Base-by-base conservation (phyloP, 495 filamentous ascomycete genomes). In the Usnea hakonensis region DNA sequence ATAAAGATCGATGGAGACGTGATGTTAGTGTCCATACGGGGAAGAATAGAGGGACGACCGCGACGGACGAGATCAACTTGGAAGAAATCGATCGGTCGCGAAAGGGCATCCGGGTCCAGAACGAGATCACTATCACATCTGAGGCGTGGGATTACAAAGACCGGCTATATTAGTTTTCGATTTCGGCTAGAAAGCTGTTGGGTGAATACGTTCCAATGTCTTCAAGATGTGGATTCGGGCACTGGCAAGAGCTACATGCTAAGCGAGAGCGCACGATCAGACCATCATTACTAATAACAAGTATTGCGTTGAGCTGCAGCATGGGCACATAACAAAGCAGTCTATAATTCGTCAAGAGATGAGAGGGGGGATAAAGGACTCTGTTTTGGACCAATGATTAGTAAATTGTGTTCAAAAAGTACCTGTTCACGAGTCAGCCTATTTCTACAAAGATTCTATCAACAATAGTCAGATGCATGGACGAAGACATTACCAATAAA, bases 111-210 rank as follows among this genome's bases (percentile, higher is more conserved):
- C 21, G 48, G 21, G 60, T 66, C 9, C 60, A 38, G 46, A 41
- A 60, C 32, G 64, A 63, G 37, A 40, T 66, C 19, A 63, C 46
- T 11, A 41, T 63, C 16, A 63, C 59, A 11, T 38, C 41, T 55
- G 40, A 48, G n/a, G 46, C 56, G 36, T 66, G 64, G 64, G 50
- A 58, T 40, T 64, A 64, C 9, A 59, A 64, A 26, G 55, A 64
- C 33, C 23, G 43, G 62, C n/a, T 64, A 10, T 64, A 52, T 17
- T 64, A 40, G 50, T 17, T 11, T 17, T 59, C 21, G 33, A 21
- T 11, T 46, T 58, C 7, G 28, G 16, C n/a, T 61, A 35, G 26
- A 61, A n/a, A 33, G n/a, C 40, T 23, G 37, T 46, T 2, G 10
- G 17, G n/a, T 48, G 17, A 17, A 60, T 21, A 55, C 7, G 23